phyloP scores from a whole-genome alignment of 805 yeast genomes.

The Jamesozyma piceae region DNA sequence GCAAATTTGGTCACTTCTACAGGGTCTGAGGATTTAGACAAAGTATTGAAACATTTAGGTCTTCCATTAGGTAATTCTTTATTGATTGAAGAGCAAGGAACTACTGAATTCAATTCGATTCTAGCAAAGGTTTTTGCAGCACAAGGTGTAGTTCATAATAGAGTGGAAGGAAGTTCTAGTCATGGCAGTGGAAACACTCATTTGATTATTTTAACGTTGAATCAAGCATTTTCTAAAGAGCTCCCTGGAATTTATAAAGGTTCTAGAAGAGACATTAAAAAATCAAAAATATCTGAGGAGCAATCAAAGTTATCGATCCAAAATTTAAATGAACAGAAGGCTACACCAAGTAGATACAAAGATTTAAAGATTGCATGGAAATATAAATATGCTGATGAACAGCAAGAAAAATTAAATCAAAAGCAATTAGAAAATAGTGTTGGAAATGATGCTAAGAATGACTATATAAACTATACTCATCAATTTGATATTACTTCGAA shows the following conservation, averaged over 20 bases:
- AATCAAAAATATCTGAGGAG: conserved; percentile 44
- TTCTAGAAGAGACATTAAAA: conserved; percentile 54
- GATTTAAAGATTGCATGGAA: conserved; percentile 92
- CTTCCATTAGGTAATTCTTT: conserved; percentile 68
- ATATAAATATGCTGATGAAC: conserved; percentile 48
- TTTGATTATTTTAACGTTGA: conserved; percentile 52
- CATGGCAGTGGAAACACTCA: conserved; percentile 39
- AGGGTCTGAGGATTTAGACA: conserved; percentile 70
- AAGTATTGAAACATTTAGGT: conserved; percentile 69
- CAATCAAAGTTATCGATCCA: conserved; percentile 61
- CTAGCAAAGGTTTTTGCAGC: conserved; percentile 61
- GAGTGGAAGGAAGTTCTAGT: conserved; percentile 32
- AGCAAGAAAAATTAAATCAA: conserved; percentile 1
- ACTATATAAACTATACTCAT: conserved; percentile 46
- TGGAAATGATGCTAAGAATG: conserved; percentile 17
- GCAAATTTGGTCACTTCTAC: conserved; percentile 73
- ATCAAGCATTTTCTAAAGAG: conserved; percentile 52
- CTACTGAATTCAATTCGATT: conserved; percentile 78
- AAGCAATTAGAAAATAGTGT: conserved; percentile 4
- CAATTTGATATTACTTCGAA: conserved; percentile 73
- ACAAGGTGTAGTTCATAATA: conserved; percentile 63
- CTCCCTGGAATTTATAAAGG: conserved; percentile 75
- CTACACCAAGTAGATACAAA: conserved; percentile 18
- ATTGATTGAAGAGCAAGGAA: conserved; percentile 71
- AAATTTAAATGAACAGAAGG: conserved; percentile 40